Evolutionary conservation across 805 yeast genomes (phyloP).

Genomic region (Spencermartinsiella europaea): DNA sequence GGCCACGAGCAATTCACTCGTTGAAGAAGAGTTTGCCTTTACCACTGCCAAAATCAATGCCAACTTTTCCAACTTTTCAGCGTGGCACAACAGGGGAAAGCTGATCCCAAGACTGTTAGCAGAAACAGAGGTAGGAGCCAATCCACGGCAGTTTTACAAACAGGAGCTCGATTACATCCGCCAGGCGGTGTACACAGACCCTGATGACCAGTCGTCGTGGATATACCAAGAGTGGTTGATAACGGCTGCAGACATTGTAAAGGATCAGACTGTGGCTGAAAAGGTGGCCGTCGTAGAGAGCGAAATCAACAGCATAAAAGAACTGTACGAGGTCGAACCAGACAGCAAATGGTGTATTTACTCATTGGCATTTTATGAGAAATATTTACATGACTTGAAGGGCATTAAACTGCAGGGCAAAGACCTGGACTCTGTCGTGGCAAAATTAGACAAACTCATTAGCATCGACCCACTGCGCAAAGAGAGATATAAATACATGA

Average conservation of each 20-base stretch:
- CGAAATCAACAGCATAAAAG: constrained; percentile 48
- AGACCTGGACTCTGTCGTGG: constrained; percentile 27
- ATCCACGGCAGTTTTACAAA: constrained; percentile 36
- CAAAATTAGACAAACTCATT: constrained; percentile 31
- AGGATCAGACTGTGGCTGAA: constrained; percentile 27
- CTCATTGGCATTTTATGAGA: constrained; percentile 42
- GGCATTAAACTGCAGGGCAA: constrained; percentile 12
- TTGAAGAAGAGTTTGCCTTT: constrained; percentile 59
- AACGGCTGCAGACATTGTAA: constrained; percentile 29
- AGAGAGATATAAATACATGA: constrained; percentile 22
- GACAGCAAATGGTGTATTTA: constrained; percentile 76
- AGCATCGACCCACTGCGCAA: constrained; percentile 25
- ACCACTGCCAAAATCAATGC: constrained; percentile 73
- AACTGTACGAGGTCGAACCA: constrained; percentile 66
- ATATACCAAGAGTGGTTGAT: constrained; percentile 78
- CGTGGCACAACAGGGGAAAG: constrained; percentile 87
- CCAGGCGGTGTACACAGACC: constrained; percentile 87
- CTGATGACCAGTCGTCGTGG: constrained; percentile 94
- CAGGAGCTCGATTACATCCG: constrained; percentile 65
- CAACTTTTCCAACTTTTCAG: constrained; percentile 89
- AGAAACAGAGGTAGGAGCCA: constrained; percentile 6
- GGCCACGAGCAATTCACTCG: constrained; percentile 28
- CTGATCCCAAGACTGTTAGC: constrained; percentile 43
- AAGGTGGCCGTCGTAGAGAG: constrained; percentile 38
- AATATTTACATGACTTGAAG: constrained; percentile 24